Evolutionary conservation across 768 basidiomycete genomes (phyloP).

Genomic region (Leccinum truebloodii): DNA sequence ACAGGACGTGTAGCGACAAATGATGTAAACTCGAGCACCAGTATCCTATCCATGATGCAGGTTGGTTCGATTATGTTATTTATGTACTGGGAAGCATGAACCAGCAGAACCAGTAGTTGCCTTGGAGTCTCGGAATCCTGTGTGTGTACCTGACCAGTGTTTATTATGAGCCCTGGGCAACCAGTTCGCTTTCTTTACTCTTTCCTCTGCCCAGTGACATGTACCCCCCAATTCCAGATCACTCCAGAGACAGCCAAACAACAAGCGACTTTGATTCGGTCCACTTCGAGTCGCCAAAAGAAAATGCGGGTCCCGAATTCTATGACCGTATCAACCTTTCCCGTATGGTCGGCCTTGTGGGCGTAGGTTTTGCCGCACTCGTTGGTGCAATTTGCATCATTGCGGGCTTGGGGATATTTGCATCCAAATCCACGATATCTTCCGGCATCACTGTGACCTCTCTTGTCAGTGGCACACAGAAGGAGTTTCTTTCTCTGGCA

Average conservation of each 20-base stretch:
- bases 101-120: no score
- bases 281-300: conserved; percentile 16
- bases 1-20: no score
- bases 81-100: no score
- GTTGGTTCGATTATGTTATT: no score
- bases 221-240: background rate
- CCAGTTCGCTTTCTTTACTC: background rate
- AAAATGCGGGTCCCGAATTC: conserved; percentile 26
- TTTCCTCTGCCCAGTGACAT: conserved; percentile 7
- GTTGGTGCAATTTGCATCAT: conserved; percentile 28
- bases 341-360: conserved; percentile 26
- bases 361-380: conserved; percentile 24
- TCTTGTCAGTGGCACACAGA: conserved; percentile 13
- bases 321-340: conserved; percentile 30
- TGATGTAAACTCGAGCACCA: no score
- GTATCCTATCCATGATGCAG: no score
- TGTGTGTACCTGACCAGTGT: no score
- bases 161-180: background rate
- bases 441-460: conserved; percentile 26
- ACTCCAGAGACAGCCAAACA: conserved; percentile 10
- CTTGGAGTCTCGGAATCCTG: no score
- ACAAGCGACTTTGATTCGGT: conserved; percentile 23
- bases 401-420: conserved; percentile 26
- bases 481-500: conserved; percentile 24
- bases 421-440: conserved; percentile 24